These are phyloP conservation scores for Jaltomata sinuosa DNA, from an alignment of 257 asterid species.

Conservation along the genomic window DNA sequence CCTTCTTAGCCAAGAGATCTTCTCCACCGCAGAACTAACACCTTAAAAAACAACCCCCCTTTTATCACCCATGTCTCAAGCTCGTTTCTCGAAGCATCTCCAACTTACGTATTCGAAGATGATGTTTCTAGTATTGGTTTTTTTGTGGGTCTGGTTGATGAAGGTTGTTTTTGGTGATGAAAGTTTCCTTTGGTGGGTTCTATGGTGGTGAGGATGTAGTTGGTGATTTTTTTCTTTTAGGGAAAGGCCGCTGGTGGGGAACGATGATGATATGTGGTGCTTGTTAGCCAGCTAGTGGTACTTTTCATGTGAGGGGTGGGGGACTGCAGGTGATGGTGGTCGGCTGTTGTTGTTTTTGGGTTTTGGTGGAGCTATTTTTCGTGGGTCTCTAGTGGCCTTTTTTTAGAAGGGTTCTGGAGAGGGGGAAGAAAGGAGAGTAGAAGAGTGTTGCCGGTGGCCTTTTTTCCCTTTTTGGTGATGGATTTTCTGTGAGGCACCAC, in stretches of 20 bases:
- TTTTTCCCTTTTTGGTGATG: neutral
- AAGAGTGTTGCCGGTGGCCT: neutral
- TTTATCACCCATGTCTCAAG: neutral
- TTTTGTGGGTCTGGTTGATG: neutral
- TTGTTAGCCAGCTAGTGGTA: neutral
- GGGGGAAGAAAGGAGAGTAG: neutral
- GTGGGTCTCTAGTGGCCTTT: neutral
- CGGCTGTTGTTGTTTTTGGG: neutral
- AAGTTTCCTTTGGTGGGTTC: neutral
- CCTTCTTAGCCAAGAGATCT: neutral
- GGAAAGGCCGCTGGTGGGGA: neutral
- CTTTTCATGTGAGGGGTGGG: neutral
- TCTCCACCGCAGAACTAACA: neutral
- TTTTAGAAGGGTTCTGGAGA: neutral
- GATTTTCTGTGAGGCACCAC: neutral
- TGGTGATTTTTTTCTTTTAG: neutral
- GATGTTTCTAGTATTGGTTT: neutral
- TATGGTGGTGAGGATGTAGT: neutral
- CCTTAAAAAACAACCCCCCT: neutral
- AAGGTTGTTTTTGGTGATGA: neutral
- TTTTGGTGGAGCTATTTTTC: too few species aligned
- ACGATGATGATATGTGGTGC: neutral
- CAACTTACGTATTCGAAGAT: neutral
- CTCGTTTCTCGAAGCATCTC: neutral
- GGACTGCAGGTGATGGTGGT: neutral